Conservation (phyloP, 306 rosid species). For the Trifolium subterraneum region DNA sequence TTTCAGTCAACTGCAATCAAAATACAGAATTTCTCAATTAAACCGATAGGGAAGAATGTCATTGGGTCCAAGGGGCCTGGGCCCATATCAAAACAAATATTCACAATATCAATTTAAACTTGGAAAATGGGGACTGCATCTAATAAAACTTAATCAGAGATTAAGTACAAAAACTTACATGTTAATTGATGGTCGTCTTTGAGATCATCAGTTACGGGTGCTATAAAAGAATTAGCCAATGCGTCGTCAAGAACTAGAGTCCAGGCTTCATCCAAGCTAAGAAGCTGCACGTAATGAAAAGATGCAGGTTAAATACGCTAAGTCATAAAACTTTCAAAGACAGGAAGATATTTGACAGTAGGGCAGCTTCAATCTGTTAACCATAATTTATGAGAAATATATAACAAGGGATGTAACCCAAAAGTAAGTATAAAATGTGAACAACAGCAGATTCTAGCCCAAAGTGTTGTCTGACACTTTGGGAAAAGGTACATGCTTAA, state of each 20-base stretch:
- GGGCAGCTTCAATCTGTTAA: conserved; percentile 8
- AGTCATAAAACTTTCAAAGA: conserved; percentile 28
- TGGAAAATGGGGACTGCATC: not conserved
- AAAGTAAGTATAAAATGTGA: conserved; percentile 14
- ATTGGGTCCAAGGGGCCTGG: not conserved
- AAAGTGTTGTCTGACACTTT: not conserved
- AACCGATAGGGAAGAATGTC: conserved; percentile 4
- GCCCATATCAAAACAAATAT: conserved; percentile 25
- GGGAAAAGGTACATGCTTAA: conserved; percentile 7
- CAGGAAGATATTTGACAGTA: not conserved
- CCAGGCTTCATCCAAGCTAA: conserved; percentile 82
- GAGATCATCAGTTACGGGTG: conserved; percentile 87
- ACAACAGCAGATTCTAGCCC: not conserved
- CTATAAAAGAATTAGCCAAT: conserved; percentile 85
- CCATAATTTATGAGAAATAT: conserved; percentile 4
- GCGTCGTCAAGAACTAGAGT: conserved; percentile 92
- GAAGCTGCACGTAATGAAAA: conserved; percentile 67
- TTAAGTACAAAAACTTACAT: conserved; percentile 58
- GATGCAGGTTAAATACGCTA: conserved; percentile 3
- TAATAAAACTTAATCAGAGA: conserved; percentile 12
- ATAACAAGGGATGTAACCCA: conserved; percentile 10
- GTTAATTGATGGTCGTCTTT: conserved; percentile 79
- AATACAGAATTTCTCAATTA: conserved; percentile 19
- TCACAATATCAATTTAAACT: conserved; percentile 9
- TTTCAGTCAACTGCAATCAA: conserved; percentile 4